Evolutionary conservation across 257 asterid species (phyloP), one percentile per base, ranked within the genome.

Genomic region (Lycium barbarum): DNA sequence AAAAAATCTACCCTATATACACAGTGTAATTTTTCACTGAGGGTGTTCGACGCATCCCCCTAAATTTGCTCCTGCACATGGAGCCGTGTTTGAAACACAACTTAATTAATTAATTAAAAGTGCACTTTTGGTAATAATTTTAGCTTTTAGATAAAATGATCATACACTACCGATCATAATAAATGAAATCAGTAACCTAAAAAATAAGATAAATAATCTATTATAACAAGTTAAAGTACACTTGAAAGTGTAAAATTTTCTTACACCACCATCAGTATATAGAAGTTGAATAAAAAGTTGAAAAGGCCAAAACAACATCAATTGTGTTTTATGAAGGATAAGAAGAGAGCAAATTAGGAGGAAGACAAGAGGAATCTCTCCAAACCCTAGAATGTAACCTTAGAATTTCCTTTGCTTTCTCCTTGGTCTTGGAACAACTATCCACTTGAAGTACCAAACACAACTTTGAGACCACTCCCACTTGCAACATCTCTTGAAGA

Each of bases 391-490:
- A 85, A 85, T 95, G 97, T 85, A 91, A 15, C 57, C 86, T 80
- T 22, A 95, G 85, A 54, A 95, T 87, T 45, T 93, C 93, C 20
- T 72, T 92, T 17, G 91, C 87, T 84, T 90, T 92, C 82, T 92
- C 98, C 45, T 90, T 87, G 0, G 88, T 91, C 88, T 90, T 95
- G 20, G 51, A 22, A 54, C 86, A 81, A 9, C 86, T 82, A 13
- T 91, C 93, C 36, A 90, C 89, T 84, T 93, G 98, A 89, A 91
- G 65, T 78, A 93, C 96, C 88, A 93, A 85, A 82, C 94, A 93
- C 91, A 95, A 58, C 90, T 95, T 95, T 55, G 97, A 38, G 3
- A 91, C 97, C 8, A 93, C 97, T 33, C 98, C 98, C 9, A 93
- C 91, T 17, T 93, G 93, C 89, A 90, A 20, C 98, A 95, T 93